Evolutionary conservation across 2,329 filamentous ascomycete genomes (phyloP).

Genomic region (Grosmannia clavigera): DNA sequence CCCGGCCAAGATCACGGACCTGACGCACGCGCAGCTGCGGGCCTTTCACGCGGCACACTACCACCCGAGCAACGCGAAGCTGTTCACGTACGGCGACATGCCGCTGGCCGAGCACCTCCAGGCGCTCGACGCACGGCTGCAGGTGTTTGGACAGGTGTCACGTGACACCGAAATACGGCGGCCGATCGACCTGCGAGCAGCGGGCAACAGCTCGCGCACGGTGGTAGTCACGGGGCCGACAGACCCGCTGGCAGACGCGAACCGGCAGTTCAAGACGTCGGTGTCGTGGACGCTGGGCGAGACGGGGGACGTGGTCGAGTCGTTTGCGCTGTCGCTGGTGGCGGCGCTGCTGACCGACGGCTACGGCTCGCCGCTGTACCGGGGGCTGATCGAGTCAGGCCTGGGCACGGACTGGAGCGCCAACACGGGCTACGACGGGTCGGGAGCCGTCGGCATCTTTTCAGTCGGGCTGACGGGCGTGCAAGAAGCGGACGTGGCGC

Average conservation of each 20-base stretch:
- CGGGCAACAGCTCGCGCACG: slow-evolving; percentile 45
- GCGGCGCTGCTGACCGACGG: slow-evolving; percentile 82
- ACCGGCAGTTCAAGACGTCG: slow-evolving; percentile 88
- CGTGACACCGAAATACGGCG: slow-evolving; percentile 58
- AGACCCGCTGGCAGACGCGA: slow-evolving; percentile 73
- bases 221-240: slow-evolving; percentile 69
- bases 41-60: slow-evolving; percentile 89
- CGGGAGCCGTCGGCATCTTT: slow-evolving; percentile 67
- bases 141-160: slow-evolving; percentile 56
- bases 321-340: slow-evolving; percentile 73
- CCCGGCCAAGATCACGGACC: slow-evolving; percentile 87
- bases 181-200: slow-evolving; percentile 52
- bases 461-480: slow-evolving; percentile 89
- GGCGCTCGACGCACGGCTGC: slow-evolving; percentile 64
- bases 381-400: slow-evolving; percentile 75
- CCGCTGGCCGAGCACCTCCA: slow-evolving; percentile 68
- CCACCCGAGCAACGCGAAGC: slow-evolving; percentile 92
- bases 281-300: slow-evolving; percentile 87
- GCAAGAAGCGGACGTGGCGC: slow-evolving; percentile 62
- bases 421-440: slow-evolving; percentile 82
- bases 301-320: slow-evolving; percentile 70
- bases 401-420: slow-evolving; percentile 89
- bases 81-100: slow-evolving; percentile 93
- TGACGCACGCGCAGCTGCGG: slow-evolving; percentile 82
- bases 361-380: slow-evolving; percentile 88